A percentile compares a stretch with the other conserved stretches of the same genome.
Evolutionary conservation across 1,284 basidiomycete species (phyloP).

Genomic region (Inonotus obliquus): DNA sequence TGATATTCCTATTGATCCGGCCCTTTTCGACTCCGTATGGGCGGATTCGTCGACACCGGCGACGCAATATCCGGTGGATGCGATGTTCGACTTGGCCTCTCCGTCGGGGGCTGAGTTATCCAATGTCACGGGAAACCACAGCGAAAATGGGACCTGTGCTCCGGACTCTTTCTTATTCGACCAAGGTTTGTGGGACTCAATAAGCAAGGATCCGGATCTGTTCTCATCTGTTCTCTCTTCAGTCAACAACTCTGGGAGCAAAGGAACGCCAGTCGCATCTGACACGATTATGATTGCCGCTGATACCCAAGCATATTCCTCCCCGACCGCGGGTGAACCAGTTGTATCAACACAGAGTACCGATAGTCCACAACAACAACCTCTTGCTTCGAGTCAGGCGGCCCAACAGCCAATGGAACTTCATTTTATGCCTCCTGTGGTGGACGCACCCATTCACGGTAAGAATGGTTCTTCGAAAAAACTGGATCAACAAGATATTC

Average conservation of each 20-base stretch:
- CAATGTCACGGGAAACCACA: neutral
- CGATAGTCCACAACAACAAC: neutral
- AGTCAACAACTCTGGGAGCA: neutral
- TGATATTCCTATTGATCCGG: constrained; percentile 12
- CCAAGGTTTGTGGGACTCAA: neutral
- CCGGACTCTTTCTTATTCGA: neutral
- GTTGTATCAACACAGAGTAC: neutral
- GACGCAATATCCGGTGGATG: neutral
- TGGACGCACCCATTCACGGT: neutral
- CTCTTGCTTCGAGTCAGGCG: neutral
- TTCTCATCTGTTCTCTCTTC: neutral
- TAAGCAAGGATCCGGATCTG: neutral
- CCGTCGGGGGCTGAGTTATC: neutral
- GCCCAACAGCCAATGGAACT: neutral
- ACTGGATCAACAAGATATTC: constrained; percentile 37
- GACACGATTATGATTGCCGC: neutral
- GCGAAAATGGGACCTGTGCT: neutral
- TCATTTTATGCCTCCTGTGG: constrained; percentile 1
- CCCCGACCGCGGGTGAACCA: neutral
- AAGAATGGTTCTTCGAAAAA: constrained; percentile 15
- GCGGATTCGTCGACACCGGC: neutral
- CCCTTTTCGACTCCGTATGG: constrained; percentile 3
- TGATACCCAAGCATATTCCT: neutral
- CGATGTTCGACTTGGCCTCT: neutral
- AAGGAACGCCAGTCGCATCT: neutral